Conservation (phyloP, 352 stramenopile species). For the Halophytophthora polymorphica region DNA sequence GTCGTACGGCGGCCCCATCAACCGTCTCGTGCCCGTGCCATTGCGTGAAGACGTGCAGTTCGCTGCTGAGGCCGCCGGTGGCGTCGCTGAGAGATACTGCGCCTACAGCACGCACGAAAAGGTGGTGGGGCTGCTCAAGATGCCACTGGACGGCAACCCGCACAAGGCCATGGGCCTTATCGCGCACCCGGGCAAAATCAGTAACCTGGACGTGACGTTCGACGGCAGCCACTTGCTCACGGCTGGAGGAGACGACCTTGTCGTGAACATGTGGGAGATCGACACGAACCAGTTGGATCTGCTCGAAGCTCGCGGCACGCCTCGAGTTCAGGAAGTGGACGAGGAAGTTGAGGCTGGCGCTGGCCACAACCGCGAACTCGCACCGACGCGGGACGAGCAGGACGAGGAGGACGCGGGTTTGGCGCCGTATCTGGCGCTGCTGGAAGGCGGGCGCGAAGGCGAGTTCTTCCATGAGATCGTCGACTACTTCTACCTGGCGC, state of each 20-base stretch:
- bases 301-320: conserved; percentile 40
- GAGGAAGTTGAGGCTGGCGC: neutral
- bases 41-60: conserved; percentile 22
- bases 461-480: conserved; percentile 90
- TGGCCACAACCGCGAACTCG: neutral
- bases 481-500: conserved; percentile 94
- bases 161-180: conserved; percentile 92
- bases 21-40: conserved; percentile 67
- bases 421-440: conserved; percentile 76
- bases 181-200: conserved; percentile 88
- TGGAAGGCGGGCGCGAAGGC: conserved; percentile 82
- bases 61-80: conserved; percentile 13
- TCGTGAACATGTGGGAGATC: conserved; percentile 92
- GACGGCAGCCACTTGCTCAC: conserved; percentile 89
- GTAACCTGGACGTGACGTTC: conserved; percentile 74
- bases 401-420: conserved; percentile 27
- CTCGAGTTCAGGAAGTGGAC: conserved; percentile 11
- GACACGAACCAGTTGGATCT: conserved; percentile 72
- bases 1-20: conserved; percentile 89
- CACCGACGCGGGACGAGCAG: conserved; percentile 4
- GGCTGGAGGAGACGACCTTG: conserved; percentile 84
- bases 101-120: conserved; percentile 82
- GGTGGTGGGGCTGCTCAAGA: conserved; percentile 79
- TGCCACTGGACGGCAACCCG: conserved; percentile 91
- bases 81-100: conserved; percentile 61